phyloP scores from a whole-genome alignment of 2,329 filamentous ascomycete genomes.

The Venturia nashicola region DNA sequence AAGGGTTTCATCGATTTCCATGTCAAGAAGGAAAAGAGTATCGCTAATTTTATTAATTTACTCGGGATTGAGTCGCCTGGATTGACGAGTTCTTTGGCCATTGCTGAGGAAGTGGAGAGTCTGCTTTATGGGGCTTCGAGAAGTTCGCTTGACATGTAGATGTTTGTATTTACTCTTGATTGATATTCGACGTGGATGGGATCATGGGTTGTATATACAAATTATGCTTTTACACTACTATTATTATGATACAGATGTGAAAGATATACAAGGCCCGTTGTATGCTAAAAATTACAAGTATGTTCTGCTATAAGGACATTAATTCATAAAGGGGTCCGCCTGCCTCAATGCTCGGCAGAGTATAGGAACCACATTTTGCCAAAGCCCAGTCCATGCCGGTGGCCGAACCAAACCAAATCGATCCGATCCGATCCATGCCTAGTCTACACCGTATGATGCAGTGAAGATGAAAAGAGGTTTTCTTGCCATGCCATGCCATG shows the following conservation, averaged over 20 bases:
- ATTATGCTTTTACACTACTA: not conserved
- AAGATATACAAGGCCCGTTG: not conserved
- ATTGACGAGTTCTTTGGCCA: slow-evolving; percentile 74
- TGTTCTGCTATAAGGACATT: not conserved
- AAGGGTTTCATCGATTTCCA: slow-evolving; percentile 75
- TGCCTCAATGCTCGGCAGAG: not conserved
- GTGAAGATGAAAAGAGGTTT: not conserved
- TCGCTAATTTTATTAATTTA: slow-evolving; percentile 74
- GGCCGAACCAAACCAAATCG: too few species aligned
- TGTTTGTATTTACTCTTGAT: too few species aligned
- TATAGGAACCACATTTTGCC: not conserved
- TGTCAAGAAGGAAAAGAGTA: slow-evolving; percentile 65
- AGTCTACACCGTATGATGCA: not conserved
- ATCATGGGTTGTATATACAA: not conserved
- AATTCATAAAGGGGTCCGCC: not conserved
- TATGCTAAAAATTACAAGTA: not conserved
- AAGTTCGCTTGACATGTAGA: not conserved
- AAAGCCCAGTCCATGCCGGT: too few species aligned
- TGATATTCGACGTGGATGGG: not conserved
- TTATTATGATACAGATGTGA: not conserved
- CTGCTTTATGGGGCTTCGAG: slow-evolving; percentile 33
- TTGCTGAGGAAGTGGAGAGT: slow-evolving; percentile 61
- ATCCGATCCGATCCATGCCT: too few species aligned
- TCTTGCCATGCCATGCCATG: not conserved
- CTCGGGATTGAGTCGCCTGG: slow-evolving; percentile 90